A percentile compares a stretch with the other conserved stretches of the same genome.
These are phyloP conservation scores for Naganishia friedmannii DNA, from an alignment of 768 basidiomycete genomes.

Conservation along the genomic window DNA sequence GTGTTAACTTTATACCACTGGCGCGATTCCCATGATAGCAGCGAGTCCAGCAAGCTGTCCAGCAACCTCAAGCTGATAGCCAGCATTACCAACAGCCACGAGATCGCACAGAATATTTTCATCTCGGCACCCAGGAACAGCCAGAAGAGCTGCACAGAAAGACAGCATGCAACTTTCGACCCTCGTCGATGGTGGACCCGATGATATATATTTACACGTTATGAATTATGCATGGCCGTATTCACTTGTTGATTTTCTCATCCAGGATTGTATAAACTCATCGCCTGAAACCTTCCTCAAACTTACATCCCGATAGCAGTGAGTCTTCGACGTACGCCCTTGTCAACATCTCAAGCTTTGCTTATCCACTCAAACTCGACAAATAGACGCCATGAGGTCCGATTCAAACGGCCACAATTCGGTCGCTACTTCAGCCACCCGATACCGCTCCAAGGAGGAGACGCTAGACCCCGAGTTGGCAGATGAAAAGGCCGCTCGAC, in stretches of 20 bases:
- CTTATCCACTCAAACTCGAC: background rate
- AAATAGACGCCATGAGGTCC: conserved; percentile 20
- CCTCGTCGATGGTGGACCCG: no score
- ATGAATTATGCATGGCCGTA: no score
- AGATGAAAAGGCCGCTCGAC: conserved; percentile 14
- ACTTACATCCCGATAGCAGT: background rate
- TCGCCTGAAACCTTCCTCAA: no score
- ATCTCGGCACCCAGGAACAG: no score
- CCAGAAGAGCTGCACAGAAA: no score
- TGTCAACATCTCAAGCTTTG: background rate
- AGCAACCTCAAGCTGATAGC: background rate
- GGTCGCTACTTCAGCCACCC: background rate
- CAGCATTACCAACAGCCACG: background rate
- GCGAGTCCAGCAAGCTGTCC: background rate
- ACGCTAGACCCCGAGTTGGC: background rate
- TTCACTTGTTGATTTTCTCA: no score
- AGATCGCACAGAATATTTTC: background rate
- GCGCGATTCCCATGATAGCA: background rate
- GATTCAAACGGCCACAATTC: conserved; percentile 16
- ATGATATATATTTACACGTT: no score
- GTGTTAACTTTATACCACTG: background rate
- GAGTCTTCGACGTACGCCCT: background rate
- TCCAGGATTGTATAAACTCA: no score
- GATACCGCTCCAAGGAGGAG: conserved; percentile 7
- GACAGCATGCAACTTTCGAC: no score